phyloP scores from a whole-genome alignment of 2,329 filamentous ascomycete genomes.

The Ceratocystis eucalypticola region DNA sequence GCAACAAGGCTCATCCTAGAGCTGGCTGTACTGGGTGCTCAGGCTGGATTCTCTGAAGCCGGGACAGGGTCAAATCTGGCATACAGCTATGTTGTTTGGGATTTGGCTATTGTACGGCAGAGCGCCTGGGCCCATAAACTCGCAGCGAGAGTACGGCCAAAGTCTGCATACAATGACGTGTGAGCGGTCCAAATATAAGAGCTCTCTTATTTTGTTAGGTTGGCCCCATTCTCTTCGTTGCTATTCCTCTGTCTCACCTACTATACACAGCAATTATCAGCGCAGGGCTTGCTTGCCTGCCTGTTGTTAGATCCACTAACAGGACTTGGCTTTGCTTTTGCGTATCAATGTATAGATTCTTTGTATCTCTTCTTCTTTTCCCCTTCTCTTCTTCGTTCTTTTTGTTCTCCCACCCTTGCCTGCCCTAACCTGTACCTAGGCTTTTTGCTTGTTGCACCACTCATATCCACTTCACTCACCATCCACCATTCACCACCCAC shows the following conservation, averaged over 20 bases:
- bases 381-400: neutral
- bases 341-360: neutral
- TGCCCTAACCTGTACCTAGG: neutral
- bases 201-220: neutral
- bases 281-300: neutral
- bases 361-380: neutral
- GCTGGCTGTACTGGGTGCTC: neutral
- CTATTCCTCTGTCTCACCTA: neutral
- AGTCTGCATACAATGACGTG: conserved; percentile 2
- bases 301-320: neutral
- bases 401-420: neutral
- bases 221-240: neutral
- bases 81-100: neutral
- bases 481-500: neutral
- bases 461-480: neutral
- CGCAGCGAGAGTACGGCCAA: neutral
- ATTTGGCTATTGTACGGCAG: neutral
- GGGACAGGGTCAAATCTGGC: neutral
- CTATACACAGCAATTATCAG: neutral
- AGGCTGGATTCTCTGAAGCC: conserved; percentile 4
- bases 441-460: neutral
- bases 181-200: neutral
- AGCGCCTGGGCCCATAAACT: neutral
- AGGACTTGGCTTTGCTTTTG: neutral
- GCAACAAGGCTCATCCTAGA: neutral